Evolutionary conservation across 2,329 filamentous ascomycete species (phyloP).

Genomic region (Trichoderma koningiopsis): DNA sequence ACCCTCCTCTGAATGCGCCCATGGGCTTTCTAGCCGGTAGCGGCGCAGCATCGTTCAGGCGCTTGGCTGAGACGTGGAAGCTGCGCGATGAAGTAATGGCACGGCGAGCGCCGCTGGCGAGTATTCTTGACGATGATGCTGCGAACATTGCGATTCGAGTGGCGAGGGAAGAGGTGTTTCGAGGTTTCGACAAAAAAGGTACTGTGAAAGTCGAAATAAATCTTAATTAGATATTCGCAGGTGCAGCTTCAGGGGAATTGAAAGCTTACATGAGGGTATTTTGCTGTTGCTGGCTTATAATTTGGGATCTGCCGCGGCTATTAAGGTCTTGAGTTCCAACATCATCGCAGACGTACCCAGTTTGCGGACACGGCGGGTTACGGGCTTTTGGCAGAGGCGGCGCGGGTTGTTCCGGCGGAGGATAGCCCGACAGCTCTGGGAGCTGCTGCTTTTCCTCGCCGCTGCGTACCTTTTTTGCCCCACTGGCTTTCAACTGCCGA

Average conservation of each 20-base stretch:
- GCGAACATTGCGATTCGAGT: slow-evolving; percentile 41
- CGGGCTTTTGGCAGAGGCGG: background rate
- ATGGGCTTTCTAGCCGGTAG: slow-evolving; percentile 61
- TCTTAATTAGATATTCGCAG: background rate
- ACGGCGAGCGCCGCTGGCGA: slow-evolving; percentile 46
- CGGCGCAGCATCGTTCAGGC: slow-evolving; percentile 48
- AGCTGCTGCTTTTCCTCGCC: slow-evolving; percentile 11
- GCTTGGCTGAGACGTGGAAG: slow-evolving; percentile 56
- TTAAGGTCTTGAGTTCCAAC: background rate
- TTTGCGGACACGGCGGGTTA: slow-evolving; percentile 22
- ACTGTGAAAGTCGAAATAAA: slow-evolving; percentile 26
- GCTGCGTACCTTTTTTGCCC: slow-evolving; percentile 1
- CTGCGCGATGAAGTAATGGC: slow-evolving; percentile 39
- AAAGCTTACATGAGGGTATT: slow-evolving; percentile 27
- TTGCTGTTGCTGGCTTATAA: background rate
- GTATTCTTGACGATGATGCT: slow-evolving; percentile 45
- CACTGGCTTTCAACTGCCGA: background rate
- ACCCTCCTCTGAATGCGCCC: slow-evolving; percentile 65
- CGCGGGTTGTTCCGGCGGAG: slow-evolving; percentile 29
- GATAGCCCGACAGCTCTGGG: slow-evolving; percentile 11
- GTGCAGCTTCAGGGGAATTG: slow-evolving; percentile 17
- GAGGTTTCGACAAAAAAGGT: background rate
- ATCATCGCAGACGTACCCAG: slow-evolving; percentile 1
- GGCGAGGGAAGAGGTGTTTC: slow-evolving; percentile 18
- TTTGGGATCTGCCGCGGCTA: slow-evolving; percentile 13